Evolutionary conservation across 129 eudicot species (phyloP).

Genomic region (Chrysanthemum makinoi): DNA sequence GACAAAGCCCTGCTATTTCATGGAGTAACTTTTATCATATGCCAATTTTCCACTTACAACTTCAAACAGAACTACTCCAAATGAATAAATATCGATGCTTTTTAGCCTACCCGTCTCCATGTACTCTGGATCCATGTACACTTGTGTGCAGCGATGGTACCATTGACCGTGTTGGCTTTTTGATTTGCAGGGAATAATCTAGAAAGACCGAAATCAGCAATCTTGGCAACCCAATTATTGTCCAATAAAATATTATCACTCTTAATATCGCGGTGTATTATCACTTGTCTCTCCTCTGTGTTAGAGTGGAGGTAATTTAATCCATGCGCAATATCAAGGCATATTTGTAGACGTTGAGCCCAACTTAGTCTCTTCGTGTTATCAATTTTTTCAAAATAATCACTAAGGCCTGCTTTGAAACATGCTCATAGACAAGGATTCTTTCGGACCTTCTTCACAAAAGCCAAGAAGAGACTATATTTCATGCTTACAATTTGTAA

Average conservation of each 20-base stretch:
- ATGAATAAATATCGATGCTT: not conserved
- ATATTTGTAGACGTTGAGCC: not conserved
- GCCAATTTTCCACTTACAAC: not conserved
- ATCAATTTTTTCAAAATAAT: not conserved
- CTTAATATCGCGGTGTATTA: not conserved
- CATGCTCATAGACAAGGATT: too few relatives aligned
- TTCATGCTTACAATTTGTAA: not conserved
- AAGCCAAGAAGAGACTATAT: not conserved
- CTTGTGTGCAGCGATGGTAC: not conserved
- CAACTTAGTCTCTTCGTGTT: not conserved
- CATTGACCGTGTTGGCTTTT: not conserved
- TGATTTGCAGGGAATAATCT: not conserved
- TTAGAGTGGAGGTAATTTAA: not conserved
- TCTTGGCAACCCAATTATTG: not conserved
- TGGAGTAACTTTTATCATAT: not conserved
- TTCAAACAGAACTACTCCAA: not conserved
- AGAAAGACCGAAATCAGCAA: constrained; percentile 1
- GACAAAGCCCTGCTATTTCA: not conserved
- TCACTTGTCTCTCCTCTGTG: not conserved
- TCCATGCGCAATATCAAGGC: constrained; percentile 4
- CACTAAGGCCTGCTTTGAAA: not conserved
- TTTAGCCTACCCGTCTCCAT: not conserved
- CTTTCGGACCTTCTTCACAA: too few relatives aligned
- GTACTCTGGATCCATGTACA: not conserved
- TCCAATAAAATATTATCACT: not conserved